Conservation (phyloP, 2,329 filamentous ascomycete species). For the Tolypocladium paradoxum region DNA sequence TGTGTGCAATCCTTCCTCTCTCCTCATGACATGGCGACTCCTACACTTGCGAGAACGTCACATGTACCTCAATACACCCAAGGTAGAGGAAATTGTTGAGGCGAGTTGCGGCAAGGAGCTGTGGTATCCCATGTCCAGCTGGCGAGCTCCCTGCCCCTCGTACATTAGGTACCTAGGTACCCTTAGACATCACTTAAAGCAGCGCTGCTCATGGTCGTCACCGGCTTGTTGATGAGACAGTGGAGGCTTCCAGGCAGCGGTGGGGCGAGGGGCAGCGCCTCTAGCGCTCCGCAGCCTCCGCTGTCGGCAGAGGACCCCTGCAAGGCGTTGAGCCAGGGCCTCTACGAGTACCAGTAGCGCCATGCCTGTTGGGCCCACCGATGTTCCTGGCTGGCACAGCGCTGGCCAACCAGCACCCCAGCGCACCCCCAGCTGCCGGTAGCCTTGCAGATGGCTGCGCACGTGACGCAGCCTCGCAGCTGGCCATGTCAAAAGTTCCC, state of each 20-base stretch:
- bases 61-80: background rate
- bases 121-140: background rate
- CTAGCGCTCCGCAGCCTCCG: background rate
- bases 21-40: background rate
- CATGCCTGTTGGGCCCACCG: background rate
- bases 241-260: too few species aligned
- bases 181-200: too few species aligned
- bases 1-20: too few species aligned
- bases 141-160: background rate
- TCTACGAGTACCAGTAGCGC: background rate
- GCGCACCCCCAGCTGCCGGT: background rate
- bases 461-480: background rate
- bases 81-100: background rate
- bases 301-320: background rate
- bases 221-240: too few species aligned
- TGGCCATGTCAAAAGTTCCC: slow-evolving; percentile 8
- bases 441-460: background rate
- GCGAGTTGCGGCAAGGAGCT: background rate
- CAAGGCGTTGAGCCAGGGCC: background rate
- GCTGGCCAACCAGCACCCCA: background rate
- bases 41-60: background rate
- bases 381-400: background rate
- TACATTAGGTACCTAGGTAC: too few species aligned
- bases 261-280: background rate
- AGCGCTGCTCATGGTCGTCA: too few species aligned